Base-by-base conservation (phyloP, 805 yeast species). In the fission yeast (Schizosaccharomyces pombe) region DNA sequence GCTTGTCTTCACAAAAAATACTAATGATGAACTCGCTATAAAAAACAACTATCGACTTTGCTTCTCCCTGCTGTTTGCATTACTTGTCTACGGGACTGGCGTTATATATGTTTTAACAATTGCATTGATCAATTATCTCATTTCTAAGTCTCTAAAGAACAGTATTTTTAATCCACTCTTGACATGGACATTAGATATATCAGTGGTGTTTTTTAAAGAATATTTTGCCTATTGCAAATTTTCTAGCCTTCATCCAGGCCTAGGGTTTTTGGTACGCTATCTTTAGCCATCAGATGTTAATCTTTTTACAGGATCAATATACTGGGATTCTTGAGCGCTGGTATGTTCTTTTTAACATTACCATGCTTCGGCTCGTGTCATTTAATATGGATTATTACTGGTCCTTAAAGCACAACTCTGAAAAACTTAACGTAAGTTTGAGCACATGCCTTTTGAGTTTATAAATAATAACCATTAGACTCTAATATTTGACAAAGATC, bases 341-440 rank as follows among this genome's bases (percentile, higher is more conserved):
- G 99, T 96, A 91, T 63, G 96, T 91, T 2, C 85, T 83, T 61
- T 91, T 79, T 72, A 91, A 91, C 67, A 86, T 93, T 67, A 81
- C 94, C 1, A 68, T 89, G 57, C 72, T 91, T 55, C 74, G 96
- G 62, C 77, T 86, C 74, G 68, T 91, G 51, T 84, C 95, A 57
- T 91, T 74, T 65, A 82, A 84, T 58, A 63, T 84, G 58, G 99
- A 91, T 67, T 85, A 75, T 61, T 57, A 61, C 40, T 57, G 55
- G 53, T 49, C 53, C 11, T 26, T 49, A 2, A 43, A 43, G 14
- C 26, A 19, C 14, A 6, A 19, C 4, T 37, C 14, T 22, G 11
- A 43, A 43, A 43, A 5, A 16, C n/a, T 43, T 19, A 16, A 19
- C 14, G 49, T 43, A 22, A 22, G 49, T 6, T 4, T 43, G 12